These are phyloP conservation scores for Juglanconis juglandina DNA, from an alignment of 2,329 filamentous ascomycete species.

Conservation along the genomic window DNA sequence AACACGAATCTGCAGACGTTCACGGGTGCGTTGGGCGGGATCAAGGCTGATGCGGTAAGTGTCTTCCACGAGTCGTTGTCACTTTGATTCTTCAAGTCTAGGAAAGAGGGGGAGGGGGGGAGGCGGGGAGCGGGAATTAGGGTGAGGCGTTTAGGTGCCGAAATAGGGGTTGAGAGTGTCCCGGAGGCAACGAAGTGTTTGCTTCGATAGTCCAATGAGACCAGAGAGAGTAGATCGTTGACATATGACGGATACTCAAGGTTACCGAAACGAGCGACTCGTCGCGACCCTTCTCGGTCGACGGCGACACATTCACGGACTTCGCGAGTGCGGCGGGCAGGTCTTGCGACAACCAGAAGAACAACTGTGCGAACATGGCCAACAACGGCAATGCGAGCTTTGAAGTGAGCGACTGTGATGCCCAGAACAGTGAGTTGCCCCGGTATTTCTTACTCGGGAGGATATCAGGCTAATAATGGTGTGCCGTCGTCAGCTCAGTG, in stretches of 20 bases:
- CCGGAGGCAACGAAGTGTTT: too few relatives aligned
- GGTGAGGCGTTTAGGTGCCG: too few relatives aligned
- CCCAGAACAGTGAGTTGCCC: constrained; percentile 40
- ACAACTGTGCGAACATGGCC: constrained; percentile 41
- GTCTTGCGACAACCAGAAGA: constrained; percentile 48
- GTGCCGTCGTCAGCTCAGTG: constrained; percentile 33
- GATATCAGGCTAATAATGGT: neutral
- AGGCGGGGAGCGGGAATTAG: too few relatives aligned
- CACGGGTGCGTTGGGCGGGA: too few relatives aligned
- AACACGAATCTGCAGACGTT: too few relatives aligned
- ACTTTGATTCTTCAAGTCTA: too few relatives aligned
- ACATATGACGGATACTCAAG: constrained; percentile 19
- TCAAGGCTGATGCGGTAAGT: too few relatives aligned
- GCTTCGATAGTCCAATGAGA: too few relatives aligned
- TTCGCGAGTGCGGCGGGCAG: constrained; percentile 40
- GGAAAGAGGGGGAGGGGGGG: too few relatives aligned
- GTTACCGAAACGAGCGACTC: constrained; percentile 39
- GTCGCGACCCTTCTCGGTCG: constrained; percentile 39
- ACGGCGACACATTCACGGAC: constrained; percentile 43
- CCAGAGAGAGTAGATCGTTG: neutral
- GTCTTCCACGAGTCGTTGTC: too few relatives aligned
- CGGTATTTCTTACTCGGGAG: neutral
- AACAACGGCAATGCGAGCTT: constrained; percentile 35
- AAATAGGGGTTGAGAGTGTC: too few relatives aligned
- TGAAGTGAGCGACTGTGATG: constrained; percentile 42